Base-by-base conservation (phyloP, 2,329 filamentous ascomycete species). In the Coleophoma cylindrospora region DNA sequence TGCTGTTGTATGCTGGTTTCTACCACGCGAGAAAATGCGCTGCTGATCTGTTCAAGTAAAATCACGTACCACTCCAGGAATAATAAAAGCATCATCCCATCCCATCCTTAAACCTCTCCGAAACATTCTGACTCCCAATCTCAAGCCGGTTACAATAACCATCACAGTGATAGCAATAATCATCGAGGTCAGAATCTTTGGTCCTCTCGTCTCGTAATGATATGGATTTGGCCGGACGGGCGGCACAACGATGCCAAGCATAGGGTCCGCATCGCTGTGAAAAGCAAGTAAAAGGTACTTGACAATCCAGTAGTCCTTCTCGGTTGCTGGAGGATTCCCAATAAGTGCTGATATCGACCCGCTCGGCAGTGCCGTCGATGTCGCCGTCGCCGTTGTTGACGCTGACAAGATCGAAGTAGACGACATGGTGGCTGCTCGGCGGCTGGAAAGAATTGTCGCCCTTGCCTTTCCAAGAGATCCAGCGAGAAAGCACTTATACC, bases 31-130 rank as follows among this genome's bases (percentile, higher is more conserved):
- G 22, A 8, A 27, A 4, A 27, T 27, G 22, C 8, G 22, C 8
- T 27, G 8, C 22, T 27, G 4, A 4, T 27, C 22, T 27, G 22
- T 27, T 5, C 3, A 27, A 27, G 27, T 27, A 27, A 27, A 27
- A 27, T 8, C 9, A 27, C 64, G 47, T 54, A 66, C 60, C 33
- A 60, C 62, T 14, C 64, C 67, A n/a, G 60, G 59, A 17, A 66
- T 57, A 32, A 67, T 64, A 2, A 62, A 55, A 50, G 57, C 61
- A 44, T 70, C 67, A 50, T 69, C 67, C 21, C 54, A 50, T 3
- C 66, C 67, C n/a, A 66, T 62, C 22, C 57, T 49, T 45, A 68
- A 52, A 11, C 60, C 54, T 36, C 48, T 54, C 27, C 59, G 53
- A 37, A 61, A 59, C 6, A 57, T 40, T 21, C 66, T 57, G 38